These are phyloP conservation scores for Scenedesmus sp. DNA, from an alignment of 163 green algal genomes.

Conservation along the genomic window DNA sequence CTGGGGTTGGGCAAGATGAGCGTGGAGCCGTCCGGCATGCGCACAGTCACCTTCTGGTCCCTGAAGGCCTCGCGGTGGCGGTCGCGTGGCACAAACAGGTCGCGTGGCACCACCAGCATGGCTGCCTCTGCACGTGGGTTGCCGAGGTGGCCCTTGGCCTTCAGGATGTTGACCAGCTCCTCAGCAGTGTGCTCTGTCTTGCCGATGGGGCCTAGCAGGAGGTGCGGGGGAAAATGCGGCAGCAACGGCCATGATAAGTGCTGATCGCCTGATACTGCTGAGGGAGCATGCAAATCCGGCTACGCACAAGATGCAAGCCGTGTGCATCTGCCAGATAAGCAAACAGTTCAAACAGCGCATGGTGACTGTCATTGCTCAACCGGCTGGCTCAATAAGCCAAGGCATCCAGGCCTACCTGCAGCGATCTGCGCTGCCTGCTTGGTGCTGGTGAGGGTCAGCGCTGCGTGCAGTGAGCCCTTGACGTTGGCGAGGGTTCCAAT, in stretches of 20 bases:
- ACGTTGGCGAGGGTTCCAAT: slow-evolving; percentile 73
- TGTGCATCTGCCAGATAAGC: too few relatives aligned
- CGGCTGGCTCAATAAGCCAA: too few relatives aligned
- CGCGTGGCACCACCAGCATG: slow-evolving; percentile 71
- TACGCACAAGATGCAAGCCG: too few relatives aligned
- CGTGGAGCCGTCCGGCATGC: slow-evolving; percentile 72
- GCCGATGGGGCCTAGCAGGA: slow-evolving; percentile 66
- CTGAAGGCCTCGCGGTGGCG: slow-evolving; percentile 73
- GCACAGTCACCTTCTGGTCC: slow-evolving; percentile 74
- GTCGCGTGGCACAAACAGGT: slow-evolving; percentile 76
- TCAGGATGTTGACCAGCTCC: slow-evolving; percentile 78
- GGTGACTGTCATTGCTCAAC: not conserved
- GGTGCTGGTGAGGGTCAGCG: slow-evolving; percentile 71
- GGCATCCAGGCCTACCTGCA: slow-evolving; percentile 16
- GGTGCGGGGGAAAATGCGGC: not conserved
- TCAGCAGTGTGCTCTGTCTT: slow-evolving; percentile 75
- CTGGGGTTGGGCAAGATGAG: slow-evolving; percentile 75
- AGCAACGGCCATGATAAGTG: not conserved
- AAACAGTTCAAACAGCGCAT: not conserved
- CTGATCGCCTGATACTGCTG: too few relatives aligned
- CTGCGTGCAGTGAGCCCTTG: slow-evolving; percentile 68
- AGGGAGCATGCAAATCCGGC: too few relatives aligned
- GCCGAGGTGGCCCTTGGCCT: slow-evolving; percentile 70
- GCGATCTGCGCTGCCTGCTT: slow-evolving; percentile 60
- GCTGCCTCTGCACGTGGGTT: slow-evolving; percentile 65